Evolutionary conservation across 208 protist species (phyloP).

Genomic region (Phytomonas sp.): DNA sequence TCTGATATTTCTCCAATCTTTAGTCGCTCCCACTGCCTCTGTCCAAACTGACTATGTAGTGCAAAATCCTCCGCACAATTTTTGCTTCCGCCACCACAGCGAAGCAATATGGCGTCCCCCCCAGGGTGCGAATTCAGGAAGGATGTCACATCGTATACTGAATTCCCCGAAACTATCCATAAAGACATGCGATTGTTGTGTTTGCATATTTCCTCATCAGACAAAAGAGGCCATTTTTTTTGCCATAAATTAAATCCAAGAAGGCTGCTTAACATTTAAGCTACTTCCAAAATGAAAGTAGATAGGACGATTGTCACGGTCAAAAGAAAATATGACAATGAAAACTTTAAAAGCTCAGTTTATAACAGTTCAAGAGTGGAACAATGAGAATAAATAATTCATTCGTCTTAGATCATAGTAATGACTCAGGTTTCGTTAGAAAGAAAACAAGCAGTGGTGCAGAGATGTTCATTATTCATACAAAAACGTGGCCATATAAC

Average conservation of each 20-base stretch:
- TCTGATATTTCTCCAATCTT: constrained; percentile 53
- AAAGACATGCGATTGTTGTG: constrained; percentile 59
- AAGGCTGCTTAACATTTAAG: background rate
- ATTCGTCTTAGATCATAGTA: background rate
- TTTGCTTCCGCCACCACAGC: constrained; percentile 47
- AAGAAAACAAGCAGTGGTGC: background rate
- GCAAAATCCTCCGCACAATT: constrained; percentile 56
- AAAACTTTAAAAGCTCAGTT: background rate
- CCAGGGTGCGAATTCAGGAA: constrained; percentile 59
- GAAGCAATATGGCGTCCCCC: constrained; percentile 50
- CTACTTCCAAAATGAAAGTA: background rate
- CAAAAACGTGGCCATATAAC: background rate
- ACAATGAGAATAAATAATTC: background rate
- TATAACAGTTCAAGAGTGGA: constrained; percentile 4
- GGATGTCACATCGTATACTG: constrained; percentile 71
- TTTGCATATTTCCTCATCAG: constrained; percentile 48
- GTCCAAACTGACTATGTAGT: constrained; percentile 59
- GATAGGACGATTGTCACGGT: background rate
- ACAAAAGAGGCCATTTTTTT: constrained; percentile 41
- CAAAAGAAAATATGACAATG: background rate
- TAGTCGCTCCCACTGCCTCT: constrained; percentile 31
- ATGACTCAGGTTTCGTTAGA: background rate
- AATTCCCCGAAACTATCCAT: constrained; percentile 73
- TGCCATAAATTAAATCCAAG: background rate
- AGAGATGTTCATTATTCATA: background rate